Conservation (phyloP, 2,329 filamentous ascomycete genomes). For the Malbranchea zuffiana region DNA sequence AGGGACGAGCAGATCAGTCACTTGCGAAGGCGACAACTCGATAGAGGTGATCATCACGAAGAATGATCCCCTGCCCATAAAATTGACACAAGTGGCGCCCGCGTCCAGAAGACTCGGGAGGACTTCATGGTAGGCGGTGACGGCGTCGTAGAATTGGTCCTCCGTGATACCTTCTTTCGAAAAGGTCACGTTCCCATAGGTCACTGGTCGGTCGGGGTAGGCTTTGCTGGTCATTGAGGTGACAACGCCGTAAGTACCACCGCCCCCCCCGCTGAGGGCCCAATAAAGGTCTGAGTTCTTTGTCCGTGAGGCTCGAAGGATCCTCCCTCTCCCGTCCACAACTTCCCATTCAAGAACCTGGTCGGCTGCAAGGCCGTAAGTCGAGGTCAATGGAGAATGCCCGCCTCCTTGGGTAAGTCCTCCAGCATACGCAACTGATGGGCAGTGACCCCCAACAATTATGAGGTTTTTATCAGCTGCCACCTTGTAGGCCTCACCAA, state of each 20-base stretch:
- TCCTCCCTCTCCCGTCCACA: slow-evolving; percentile 36
- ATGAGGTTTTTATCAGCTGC: slow-evolving; percentile 38
- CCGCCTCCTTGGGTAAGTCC: slow-evolving; percentile 41
- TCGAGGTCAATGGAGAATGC: slow-evolving; percentile 43
- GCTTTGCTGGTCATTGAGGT: slow-evolving; percentile 45
- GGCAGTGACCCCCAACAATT: slow-evolving; percentile 45
- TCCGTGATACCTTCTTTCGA: not conserved
- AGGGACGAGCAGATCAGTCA: slow-evolving; percentile 1
- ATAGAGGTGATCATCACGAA: not conserved
- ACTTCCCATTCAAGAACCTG: slow-evolving; percentile 40
- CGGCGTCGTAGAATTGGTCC: slow-evolving; percentile 1
- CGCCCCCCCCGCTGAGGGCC: slow-evolving; percentile 40
- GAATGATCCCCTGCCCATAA: not conserved
- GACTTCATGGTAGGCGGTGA: not conserved
- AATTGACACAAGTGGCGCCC: not conserved
- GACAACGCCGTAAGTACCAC: slow-evolving; percentile 43
- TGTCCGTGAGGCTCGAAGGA: slow-evolving; percentile 33
- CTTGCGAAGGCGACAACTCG: not conserved
- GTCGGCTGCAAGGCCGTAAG: slow-evolving; percentile 43
- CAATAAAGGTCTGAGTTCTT: slow-evolving; percentile 40
- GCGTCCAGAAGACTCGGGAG: not conserved
- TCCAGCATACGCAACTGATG: slow-evolving; percentile 43
- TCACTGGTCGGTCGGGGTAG: slow-evolving; percentile 30
- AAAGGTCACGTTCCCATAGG: slow-evolving; percentile 34
- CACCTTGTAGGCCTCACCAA: slow-evolving; percentile 42